These are phyloP conservation scores for Sphagnum tenellum DNA, from an alignment of 225 moss, liverwort and hornwort genomes.

Conservation along the genomic window DNA sequence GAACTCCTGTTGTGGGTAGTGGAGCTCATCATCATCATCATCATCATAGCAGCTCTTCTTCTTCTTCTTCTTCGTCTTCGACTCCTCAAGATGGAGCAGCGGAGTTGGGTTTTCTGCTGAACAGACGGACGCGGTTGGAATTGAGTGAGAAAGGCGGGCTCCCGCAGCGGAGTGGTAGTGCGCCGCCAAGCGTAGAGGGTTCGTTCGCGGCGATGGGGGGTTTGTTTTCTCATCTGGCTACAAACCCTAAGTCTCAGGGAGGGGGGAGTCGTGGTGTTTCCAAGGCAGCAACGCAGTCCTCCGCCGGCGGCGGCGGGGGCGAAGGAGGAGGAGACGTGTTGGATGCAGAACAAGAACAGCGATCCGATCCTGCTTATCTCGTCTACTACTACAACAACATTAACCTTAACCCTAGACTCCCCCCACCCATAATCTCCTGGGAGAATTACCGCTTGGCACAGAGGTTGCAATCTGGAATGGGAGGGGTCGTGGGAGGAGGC, in stretches of 20 bases:
- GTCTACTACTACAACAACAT: slow-evolving; percentile 85
- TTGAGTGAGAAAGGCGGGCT: slow-evolving; percentile 59
- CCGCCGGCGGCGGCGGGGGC: no score
- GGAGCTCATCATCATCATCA: slow-evolving; percentile 4
- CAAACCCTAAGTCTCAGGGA: slow-evolving; percentile 24
- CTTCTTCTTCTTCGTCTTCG: slow-evolving; percentile 33
- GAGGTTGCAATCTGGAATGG: slow-evolving; percentile 27
- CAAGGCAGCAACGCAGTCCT: slow-evolving; percentile 14
- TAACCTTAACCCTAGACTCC: slow-evolving; percentile 85
- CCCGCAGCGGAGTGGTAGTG: slow-evolving; percentile 96
- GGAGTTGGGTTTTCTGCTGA: slow-evolving; percentile 69
- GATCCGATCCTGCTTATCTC: slow-evolving; percentile 84
- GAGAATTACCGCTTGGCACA: slow-evolving; percentile 87
- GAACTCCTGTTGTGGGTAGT: no score
- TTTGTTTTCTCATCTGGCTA: slow-evolving; percentile 45
- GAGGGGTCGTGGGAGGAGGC: slow-evolving; percentile 23
- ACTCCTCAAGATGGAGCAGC: slow-evolving; percentile 54
- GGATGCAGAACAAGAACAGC: slow-evolving; percentile 71
- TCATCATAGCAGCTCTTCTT: no score
- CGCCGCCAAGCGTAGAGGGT: slow-evolving; percentile 97
- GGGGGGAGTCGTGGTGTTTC: slow-evolving; percentile 9
- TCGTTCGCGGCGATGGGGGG: slow-evolving; percentile 73
- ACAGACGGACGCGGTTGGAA: slow-evolving; percentile 72
- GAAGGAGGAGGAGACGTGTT: slow-evolving; percentile 43
- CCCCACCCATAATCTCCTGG: slow-evolving; percentile 80